Base-by-base conservation (phyloP, 202 grass and related monocot species). In the Carex arenaria region DNA sequence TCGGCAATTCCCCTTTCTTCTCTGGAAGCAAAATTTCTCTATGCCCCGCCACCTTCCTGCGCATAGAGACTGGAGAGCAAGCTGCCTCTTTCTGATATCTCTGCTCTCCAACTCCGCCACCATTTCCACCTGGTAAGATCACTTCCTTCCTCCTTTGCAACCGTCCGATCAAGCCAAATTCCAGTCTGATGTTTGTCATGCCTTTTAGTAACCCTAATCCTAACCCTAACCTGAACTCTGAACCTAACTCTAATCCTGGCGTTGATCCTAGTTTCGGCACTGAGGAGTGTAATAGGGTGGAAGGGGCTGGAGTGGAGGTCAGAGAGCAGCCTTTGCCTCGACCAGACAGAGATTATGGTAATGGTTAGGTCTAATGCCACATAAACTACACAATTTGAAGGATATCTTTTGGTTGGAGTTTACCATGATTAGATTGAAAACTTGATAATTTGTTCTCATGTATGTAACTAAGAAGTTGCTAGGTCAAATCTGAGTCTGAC, bases 161-260 rank as follows among this genome's bases (percentile, higher is more conserved):
- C 22, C 20, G 71, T 75, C 38, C 15, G 34, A 75, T 75, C 71
- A 23, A 75, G 10, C 43, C 42, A 23, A 23, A 75, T 2, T 31
- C 3, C 13, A 3, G 28, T 18, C 13, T 14, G 72, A 80, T 64
- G 78, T 64, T 64, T 22, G 28, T 20, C 6, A 32, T 80, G 78
- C 78, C 78, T 8, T 80, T 64, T 40, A 45, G 56, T 14, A 64
- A 82, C n/a, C 64, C 80, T 76, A 76, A 67, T 40, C 38, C 38
- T 40, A 7, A 40, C 5, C 38, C 10, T 13, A 36, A 79, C 42
- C 42, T 64, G 31, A 64, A 80, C 72, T 26, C 72, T 56, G 49
- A 54, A 70, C 18, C 38, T 10, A 70, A 45, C 18, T 15, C 67
- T 45, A 70, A 70, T 36, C 51, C 51, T n/a, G 72, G 14, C 15